These are phyloP conservation scores for Ganoderma leucocontextum DNA, from an alignment of 1,284 basidiomycete species.

Conservation along the genomic window DNA sequence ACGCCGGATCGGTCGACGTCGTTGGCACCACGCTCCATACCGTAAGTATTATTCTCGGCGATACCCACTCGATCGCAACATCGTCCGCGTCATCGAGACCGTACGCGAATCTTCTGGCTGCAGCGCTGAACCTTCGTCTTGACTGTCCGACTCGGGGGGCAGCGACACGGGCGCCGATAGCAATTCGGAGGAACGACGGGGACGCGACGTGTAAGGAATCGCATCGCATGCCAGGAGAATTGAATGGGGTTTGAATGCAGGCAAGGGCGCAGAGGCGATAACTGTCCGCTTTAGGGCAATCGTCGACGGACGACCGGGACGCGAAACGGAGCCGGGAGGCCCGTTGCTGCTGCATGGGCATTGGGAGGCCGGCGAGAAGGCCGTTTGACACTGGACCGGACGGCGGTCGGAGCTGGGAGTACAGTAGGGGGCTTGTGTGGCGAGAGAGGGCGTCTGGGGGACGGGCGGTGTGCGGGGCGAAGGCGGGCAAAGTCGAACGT, in stretches of 20 bases:
- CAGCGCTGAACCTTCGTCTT: background rate
- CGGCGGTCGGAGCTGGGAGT: conserved; percentile 17
- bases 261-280: background rate
- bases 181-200: background rate
- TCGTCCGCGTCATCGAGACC: background rate
- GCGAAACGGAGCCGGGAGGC: conserved; percentile 21
- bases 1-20: background rate
- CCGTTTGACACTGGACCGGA: conserved; percentile 15
- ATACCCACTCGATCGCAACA: background rate
- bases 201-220: conserved; percentile 6
- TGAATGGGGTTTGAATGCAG: conserved; percentile 1
- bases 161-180: conserved; percentile 1
- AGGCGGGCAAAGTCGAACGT: conserved; percentile 14
- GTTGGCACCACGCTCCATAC: background rate
- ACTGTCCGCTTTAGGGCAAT: conserved; percentile 1
- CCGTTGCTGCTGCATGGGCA: background rate
- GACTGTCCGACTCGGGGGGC: background rate
- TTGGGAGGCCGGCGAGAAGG: conserved; percentile 6
- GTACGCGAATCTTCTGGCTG: background rate
- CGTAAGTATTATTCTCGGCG: background rate
- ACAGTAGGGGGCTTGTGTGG: conserved; percentile 10
- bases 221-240: conserved; percentile 1
- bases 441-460: conserved; percentile 8
- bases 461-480: conserved; percentile 5
- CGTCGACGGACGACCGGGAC: conserved; percentile 6